These are phyloP conservation scores for Coffea canephora DNA, from an alignment of 257 asterid genomes.

Conservation along the genomic window DNA sequence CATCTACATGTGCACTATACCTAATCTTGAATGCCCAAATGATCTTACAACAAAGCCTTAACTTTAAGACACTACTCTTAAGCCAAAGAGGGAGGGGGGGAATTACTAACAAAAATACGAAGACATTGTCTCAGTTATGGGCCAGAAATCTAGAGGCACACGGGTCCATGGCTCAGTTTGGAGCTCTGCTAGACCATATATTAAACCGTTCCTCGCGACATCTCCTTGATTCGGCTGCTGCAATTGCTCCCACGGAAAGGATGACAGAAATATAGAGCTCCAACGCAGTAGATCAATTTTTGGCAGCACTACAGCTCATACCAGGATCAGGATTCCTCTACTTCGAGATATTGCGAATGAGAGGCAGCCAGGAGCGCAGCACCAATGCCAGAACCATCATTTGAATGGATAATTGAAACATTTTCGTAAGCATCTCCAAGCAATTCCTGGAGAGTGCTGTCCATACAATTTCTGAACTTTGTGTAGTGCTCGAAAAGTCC, in stretches of 20 bases:
- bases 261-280: background rate
- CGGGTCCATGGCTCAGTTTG: background rate
- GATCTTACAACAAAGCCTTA: background rate
- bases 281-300: background rate
- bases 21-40: background rate
- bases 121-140: background rate
- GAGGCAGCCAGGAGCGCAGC: conserved; percentile 96
- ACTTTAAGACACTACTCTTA: background rate
- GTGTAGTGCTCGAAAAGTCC: conserved; percentile 73
- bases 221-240: background rate
- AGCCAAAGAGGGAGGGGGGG: background rate
- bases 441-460: conserved; percentile 57
- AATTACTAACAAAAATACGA: background rate
- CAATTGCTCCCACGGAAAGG: background rate
- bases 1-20: background rate
- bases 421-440: conserved; percentile 50
- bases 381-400: conserved; percentile 88
- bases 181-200: background rate
- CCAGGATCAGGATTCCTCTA: conserved; percentile 28
- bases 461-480: conserved; percentile 60
- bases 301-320: background rate
- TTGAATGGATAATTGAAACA: conserved; percentile 45
- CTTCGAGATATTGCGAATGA: conserved; percentile 61
- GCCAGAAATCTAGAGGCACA: conserved; percentile 10
- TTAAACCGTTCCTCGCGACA: background rate